phyloP scores from a whole-genome alignment of 2,329 filamentous ascomycete species.

The Xylaria sp. region DNA sequence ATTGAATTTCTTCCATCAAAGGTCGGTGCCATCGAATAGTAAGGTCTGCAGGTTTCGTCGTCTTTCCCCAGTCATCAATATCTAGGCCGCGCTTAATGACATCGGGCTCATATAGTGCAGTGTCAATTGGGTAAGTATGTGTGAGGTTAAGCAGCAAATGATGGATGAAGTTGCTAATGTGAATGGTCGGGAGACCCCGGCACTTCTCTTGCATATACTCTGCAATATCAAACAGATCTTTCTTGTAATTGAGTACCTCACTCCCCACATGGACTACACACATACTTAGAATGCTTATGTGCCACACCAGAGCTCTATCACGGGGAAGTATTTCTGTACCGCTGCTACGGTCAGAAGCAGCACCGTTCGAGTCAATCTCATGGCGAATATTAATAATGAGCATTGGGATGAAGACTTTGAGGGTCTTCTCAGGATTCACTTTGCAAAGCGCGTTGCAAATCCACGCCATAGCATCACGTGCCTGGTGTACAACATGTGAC shows the following conservation, averaged over 20 bases:
- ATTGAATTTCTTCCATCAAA: conserved; percentile 79
- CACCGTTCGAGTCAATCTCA: conserved; percentile 96
- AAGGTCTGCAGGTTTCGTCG: conserved; percentile 77
- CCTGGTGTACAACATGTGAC: conserved; percentile 95
- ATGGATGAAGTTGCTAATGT: conserved; percentile 97
- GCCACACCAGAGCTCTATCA: conserved; percentile 94
- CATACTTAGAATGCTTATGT: conserved; percentile 97
- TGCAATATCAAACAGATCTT: conserved; percentile 89
- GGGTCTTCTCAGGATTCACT: conserved; percentile 90
- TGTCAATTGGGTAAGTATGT: conserved; percentile 91
- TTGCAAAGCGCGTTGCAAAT: conserved; percentile 97
- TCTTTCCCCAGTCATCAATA: conserved; percentile 84
- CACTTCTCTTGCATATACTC: conserved; percentile 97
- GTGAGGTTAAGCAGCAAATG: conserved; percentile 95
- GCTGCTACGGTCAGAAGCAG: conserved; percentile 92
- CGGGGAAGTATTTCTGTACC: conserved; percentile 93
- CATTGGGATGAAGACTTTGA: conserved; percentile 91
- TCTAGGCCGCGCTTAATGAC: conserved; percentile 76
- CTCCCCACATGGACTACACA: conserved; percentile 95
- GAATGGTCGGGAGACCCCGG: conserved; percentile 90
- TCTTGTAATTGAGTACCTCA: conserved; percentile 87
- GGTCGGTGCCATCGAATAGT: conserved; percentile 94
- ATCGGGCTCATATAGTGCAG: conserved; percentile 84
- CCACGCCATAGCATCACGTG: conserved; percentile 97
- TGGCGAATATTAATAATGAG: conserved; percentile 91